phyloP scores from a whole-genome alignment of 2,329 filamentous ascomycete species.

The Didymella arachidicola region DNA sequence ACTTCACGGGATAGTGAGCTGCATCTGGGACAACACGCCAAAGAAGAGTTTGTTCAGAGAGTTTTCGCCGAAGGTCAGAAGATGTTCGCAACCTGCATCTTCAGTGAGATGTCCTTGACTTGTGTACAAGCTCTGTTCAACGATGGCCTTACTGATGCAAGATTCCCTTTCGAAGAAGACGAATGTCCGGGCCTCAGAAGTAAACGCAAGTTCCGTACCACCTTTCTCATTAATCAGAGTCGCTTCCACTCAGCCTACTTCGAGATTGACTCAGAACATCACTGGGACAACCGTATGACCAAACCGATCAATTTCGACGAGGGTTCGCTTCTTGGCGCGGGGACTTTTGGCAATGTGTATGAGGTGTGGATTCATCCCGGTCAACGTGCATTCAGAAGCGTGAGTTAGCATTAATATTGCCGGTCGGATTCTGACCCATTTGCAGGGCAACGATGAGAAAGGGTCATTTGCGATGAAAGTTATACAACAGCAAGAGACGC shows the following conservation, averaged over 20 bases:
- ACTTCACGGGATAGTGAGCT: neutral
- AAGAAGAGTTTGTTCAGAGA: neutral
- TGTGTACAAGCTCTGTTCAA: neutral
- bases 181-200: neutral
- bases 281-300: neutral
- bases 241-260: constrained; percentile 1
- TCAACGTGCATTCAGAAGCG: neutral
- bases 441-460: neutral
- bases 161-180: neutral
- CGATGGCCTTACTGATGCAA: neutral
- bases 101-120: neutral
- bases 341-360: constrained; percentile 7
- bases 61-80: neutral
- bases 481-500: neutral
- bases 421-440: too few species aligned
- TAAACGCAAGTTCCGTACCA: neutral
- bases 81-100: constrained; percentile 11
- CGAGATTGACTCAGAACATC: neutral
- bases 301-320: constrained; percentile 5
- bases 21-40: neutral
- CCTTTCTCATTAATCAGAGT: constrained; percentile 2
- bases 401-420: neutral
- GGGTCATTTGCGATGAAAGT: constrained; percentile 12
- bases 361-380: neutral
- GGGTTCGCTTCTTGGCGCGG: neutral